Base-by-base conservation (phyloP, 2,329 filamentous ascomycete genomes). In the Fusarium sp. region DNA sequence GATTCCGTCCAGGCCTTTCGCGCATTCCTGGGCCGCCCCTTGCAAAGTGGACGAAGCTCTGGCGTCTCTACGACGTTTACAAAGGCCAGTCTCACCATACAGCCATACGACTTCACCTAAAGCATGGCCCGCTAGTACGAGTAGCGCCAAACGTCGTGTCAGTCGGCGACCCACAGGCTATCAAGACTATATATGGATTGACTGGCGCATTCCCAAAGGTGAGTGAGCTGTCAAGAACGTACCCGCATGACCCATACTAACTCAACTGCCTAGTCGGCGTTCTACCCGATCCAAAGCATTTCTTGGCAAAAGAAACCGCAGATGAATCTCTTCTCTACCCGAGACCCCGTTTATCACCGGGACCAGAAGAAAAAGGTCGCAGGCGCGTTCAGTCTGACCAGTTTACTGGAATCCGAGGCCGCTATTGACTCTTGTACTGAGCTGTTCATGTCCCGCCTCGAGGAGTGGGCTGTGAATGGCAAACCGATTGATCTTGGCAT, bases 401-500 rank as follows among this genome's bases (percentile, higher is more conserved):
- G 7, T n/a, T 4, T 51, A 3, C 12, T 51, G 5, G 48, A 51
- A 12, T 51, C 30, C 1, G 48, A 51, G 11, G 7, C 22, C 25
- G 30, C 48, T 25, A 4, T 54, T 2, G 51, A 54, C 40, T 54
- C 51, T 5, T 51, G 48, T 18, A 54, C 51, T 11, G 14, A 45
- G 12, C 12, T 54, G 2, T 45, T 54, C 16, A 54, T n/a, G 4
- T 51, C 30, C 4, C 30, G 30, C 2, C 48, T 51, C 20, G 48
- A 37, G 6, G 11, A 51, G 6, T 51, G 48, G 48, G 30, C 30
- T 9, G 4, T 13, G 4, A 4, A 18, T 34, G 30, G 48, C 0
- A 27, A 37, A 13, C 22, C 22, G 7, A 37, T 68, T 1, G 67
- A 71, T 3, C 54, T 72, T 20, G 64, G 70, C 1, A 55, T 48